Conservation (phyloP, 441 rosid genomes). For the Pelargonium australe region DNA sequence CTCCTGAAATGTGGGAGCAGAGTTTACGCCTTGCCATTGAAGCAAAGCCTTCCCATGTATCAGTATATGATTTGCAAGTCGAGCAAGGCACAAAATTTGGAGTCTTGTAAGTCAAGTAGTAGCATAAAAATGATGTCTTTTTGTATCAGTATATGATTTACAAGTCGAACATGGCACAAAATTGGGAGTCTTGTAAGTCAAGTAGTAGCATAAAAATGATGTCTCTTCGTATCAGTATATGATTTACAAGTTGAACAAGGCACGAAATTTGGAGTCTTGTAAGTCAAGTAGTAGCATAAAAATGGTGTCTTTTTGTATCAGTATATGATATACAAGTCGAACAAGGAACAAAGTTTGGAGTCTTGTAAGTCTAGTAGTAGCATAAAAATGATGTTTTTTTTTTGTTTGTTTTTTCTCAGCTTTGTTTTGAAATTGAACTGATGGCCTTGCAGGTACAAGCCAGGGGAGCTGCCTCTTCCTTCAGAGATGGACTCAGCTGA, state of each 20-base stretch:
- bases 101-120: slow-evolving; percentile 45
- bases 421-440: slow-evolving; percentile 3
- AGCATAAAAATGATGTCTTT: background rate
- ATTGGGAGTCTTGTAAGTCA: slow-evolving; percentile 60
- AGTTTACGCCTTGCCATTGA: slow-evolving; percentile 56
- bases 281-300: slow-evolving; percentile 23
- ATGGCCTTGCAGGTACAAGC: slow-evolving; percentile 55
- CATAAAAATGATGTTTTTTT: background rate
- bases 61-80: slow-evolving; percentile 95
- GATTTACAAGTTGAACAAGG: slow-evolving; percentile 95
- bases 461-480: slow-evolving; percentile 83
- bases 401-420: background rate
- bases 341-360: slow-evolving; percentile 79
- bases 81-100: slow-evolving; percentile 90
- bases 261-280: slow-evolving; percentile 72
- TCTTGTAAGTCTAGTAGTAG: slow-evolving; percentile 42
- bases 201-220: background rate
- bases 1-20: slow-evolving; percentile 76
- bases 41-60: slow-evolving; percentile 63
- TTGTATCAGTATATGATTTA: slow-evolving; percentile 79
- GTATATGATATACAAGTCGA: slow-evolving; percentile 96
- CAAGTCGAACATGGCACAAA: slow-evolving; percentile 93
- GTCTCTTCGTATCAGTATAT: slow-evolving; percentile 54
- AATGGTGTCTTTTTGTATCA: slow-evolving; percentile 32
- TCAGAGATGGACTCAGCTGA: slow-evolving; percentile 71